phyloP scores from a whole-genome alignment of 1,284 basidiomycete genomes.

The Cerioporus squamosus region DNA sequence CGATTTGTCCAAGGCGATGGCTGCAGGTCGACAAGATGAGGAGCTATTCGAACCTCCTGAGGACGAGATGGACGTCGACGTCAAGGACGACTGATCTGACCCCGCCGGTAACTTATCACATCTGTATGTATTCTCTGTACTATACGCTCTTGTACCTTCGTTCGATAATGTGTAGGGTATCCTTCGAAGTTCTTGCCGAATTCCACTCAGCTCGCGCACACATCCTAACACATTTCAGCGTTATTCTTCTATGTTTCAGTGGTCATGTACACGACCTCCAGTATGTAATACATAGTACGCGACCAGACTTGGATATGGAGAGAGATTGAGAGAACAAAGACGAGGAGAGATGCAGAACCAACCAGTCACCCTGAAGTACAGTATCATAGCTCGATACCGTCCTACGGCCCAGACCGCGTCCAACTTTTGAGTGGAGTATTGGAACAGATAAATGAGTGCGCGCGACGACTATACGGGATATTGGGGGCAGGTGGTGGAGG shows the following conservation, averaged over 20 bases:
- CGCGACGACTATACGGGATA: slow-evolving; percentile 20
- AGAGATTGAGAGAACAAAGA: slow-evolving; percentile 34
- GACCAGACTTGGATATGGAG: slow-evolving; percentile 34
- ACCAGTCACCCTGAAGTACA: slow-evolving; percentile 40
- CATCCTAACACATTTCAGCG: not conserved
- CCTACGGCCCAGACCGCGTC: slow-evolving; percentile 25
- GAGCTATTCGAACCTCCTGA: slow-evolving; percentile 12
- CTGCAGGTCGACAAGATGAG: slow-evolving; percentile 17
- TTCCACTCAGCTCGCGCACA: not conserved
- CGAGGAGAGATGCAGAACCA: slow-evolving; percentile 32
- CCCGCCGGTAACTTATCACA: slow-evolving; percentile 6
- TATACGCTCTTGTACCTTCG: not conserved
- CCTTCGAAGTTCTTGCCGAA: too few species aligned
- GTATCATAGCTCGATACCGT: slow-evolving; percentile 27
- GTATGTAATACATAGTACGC: slow-evolving; percentile 45
- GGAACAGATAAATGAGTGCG: slow-evolving; percentile 27
- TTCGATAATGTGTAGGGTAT: not conserved
- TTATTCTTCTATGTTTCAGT: slow-evolving; percentile 41
- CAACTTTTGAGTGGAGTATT: slow-evolving; percentile 24
- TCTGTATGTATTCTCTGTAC: slow-evolving; percentile 1
- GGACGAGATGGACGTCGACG: slow-evolving; percentile 25
- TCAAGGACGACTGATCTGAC: slow-evolving; percentile 13
- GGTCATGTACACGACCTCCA: slow-evolving; percentile 45
- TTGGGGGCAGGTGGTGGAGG: slow-evolving; percentile 12
- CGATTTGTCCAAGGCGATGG: slow-evolving; percentile 22